phyloP scores from a whole-genome alignment of 1,139 yeast genomes.

The Kodamaea alishanica region DNA sequence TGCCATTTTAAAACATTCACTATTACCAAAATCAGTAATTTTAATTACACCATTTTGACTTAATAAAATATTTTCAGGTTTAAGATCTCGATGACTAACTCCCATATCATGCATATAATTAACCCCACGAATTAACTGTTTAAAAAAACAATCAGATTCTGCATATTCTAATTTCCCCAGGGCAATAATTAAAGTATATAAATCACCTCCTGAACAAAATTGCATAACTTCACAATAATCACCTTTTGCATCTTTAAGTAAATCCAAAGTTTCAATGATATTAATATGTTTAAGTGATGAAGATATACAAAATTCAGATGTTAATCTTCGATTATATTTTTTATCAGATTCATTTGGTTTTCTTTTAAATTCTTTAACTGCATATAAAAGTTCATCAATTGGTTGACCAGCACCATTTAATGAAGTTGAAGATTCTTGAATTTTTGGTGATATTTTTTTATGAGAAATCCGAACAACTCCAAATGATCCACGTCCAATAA shows the following conservation, averaged over 20 bases:
- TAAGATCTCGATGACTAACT: slow-evolving; percentile 89
- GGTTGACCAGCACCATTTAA: slow-evolving; percentile 5
- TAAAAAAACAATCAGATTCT: slow-evolving; percentile 95
- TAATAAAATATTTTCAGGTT: slow-evolving; percentile 85
- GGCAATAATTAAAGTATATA: slow-evolving; percentile 79
- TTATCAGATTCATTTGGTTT: slow-evolving; percentile 43
- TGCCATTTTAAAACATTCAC: slow-evolving; percentile 94
- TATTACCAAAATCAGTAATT: slow-evolving; percentile 93
- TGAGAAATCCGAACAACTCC: slow-evolving; percentile 48
- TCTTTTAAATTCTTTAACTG: slow-evolving; percentile 46
- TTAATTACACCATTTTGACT: slow-evolving; percentile 79
- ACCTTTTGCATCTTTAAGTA: slow-evolving; percentile 85
- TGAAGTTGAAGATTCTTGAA: slow-evolving; percentile 1
- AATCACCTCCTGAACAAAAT: slow-evolving; percentile 92
- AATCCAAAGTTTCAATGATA: slow-evolving; percentile 81
- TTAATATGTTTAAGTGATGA: slow-evolving; percentile 45
- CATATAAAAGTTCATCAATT: slow-evolving; percentile 38
- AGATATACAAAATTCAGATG: slow-evolving; percentile 48
- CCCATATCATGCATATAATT: slow-evolving; percentile 97
- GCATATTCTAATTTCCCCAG: slow-evolving; percentile 78
- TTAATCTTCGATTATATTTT: slow-evolving; percentile 42
- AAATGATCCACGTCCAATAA: slow-evolving; percentile 46
- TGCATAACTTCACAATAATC: slow-evolving; percentile 97
- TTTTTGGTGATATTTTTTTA: slow-evolving; percentile 23
- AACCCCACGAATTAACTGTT: slow-evolving; percentile 86